Conservation (phyloP, 2,329 filamentous ascomycete genomes). For the Westerdykella ornata region DNA sequence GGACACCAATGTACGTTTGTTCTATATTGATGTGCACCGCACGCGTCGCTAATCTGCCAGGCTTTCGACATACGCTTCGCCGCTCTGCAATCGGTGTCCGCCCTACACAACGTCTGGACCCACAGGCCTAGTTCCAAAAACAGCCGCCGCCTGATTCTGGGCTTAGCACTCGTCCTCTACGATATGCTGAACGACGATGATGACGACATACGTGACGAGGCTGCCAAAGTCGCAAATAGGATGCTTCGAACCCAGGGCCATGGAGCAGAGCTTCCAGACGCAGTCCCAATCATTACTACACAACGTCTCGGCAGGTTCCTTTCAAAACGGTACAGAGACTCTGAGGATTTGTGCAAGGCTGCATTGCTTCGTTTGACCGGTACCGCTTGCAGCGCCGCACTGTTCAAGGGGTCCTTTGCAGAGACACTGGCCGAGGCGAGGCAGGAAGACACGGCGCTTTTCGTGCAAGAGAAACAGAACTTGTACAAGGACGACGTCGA, state of each 20-base stretch:
- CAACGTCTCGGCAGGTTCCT: constrained; percentile 35
- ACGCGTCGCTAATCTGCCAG: constrained; percentile 29
- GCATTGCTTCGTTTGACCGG: constrained; percentile 38
- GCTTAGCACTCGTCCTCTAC: constrained; percentile 42
- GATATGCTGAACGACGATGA: constrained; percentile 68
- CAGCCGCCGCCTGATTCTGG: constrained; percentile 12
- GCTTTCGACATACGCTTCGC: constrained; percentile 61
- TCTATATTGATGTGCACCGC: not conserved
- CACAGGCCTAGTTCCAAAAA: constrained; percentile 5
- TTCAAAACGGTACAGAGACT: constrained; percentile 28
- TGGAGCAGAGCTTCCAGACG: constrained; percentile 14
- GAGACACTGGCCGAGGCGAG: constrained; percentile 26
- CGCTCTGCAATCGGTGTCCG: constrained; percentile 50
- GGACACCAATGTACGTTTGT: constrained; percentile 24
- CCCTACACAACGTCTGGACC: constrained; percentile 31
- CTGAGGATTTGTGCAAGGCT: constrained; percentile 29
- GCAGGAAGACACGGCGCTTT: constrained; percentile 60
- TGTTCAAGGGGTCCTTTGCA: constrained; percentile 10
- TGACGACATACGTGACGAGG: constrained; percentile 70
- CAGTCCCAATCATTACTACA: constrained; percentile 47
- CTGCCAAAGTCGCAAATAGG: constrained; percentile 46
- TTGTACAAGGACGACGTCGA: constrained; percentile 79
- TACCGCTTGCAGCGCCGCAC: constrained; percentile 7
- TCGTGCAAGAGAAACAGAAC: constrained; percentile 87
- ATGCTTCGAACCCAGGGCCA: constrained; percentile 38